Evolutionary conservation across 2,329 filamentous ascomycete species (phyloP), one percentile per base, ranked within the genome.

Genomic region (Metarhizium rileyi): DNA sequence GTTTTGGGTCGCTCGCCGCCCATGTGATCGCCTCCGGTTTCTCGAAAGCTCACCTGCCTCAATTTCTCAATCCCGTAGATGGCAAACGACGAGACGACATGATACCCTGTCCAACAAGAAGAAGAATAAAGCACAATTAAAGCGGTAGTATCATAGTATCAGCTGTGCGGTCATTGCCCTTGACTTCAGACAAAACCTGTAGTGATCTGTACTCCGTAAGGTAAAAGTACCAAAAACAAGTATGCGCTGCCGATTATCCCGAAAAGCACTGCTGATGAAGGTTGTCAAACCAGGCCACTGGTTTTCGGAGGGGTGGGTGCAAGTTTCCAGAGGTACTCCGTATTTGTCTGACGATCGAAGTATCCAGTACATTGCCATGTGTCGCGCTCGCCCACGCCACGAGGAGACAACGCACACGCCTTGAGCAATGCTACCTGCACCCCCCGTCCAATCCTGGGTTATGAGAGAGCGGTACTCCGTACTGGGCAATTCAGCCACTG

Each of bases 321-420:
- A 23, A 14, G 38, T 9, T 20, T 25, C 18, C 22, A 20, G 38
- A 25, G 22, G 12, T 8, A 4, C 5, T 18, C 27, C 10, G 27
- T 20, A 25, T 22, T 42, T 20, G 38, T 42, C 38, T 42, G 20
- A 25, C 38, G 14, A 9, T 14, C 16, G 18, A 42, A 16, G 38
- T 42, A 42, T 42, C 38, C 7, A 42, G 12, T 42, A 42, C 38
- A 23, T 36, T 46, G 44, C 44, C 44, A 46, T 46, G 44, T 46
- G 44, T 46, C 20, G n/a, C 25, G 28, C 16, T 35, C 22, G 22
- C 18, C n/a, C 1, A 20, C 5, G 44, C 44, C 44, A 46, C 44
- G 44, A 46, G 44, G 44, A 30, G 20, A 20, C 27, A 35, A 46
- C 33, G 44, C 44, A 46, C 44, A 46, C 44, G 44, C 44, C 44